Evolutionary conservation across 352 stramenopile species (phyloP).

Genomic region (Phytophthora rubi): DNA sequence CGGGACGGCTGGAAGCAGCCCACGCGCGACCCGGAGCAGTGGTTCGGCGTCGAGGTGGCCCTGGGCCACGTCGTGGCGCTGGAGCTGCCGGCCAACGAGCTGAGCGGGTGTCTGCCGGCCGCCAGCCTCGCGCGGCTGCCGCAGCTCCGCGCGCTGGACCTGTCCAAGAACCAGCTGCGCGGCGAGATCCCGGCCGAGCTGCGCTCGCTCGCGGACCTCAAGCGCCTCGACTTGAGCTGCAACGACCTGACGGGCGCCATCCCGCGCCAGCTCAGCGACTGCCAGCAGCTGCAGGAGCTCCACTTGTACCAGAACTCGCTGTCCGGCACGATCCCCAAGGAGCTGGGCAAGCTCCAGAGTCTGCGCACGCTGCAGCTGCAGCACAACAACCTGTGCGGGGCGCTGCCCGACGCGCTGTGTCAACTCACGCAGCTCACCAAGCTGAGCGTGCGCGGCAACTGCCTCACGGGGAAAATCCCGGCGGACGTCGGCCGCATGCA

Average conservation of each 20-base stretch:
- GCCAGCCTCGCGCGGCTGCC: conserved; percentile 57
- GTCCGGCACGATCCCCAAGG: conserved; percentile 54
- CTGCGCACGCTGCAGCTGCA: conserved; percentile 82
- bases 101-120: conserved; percentile 44
- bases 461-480: conserved; percentile 71
- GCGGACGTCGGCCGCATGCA: conserved; percentile 67
- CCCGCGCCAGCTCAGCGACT: conserved; percentile 51
- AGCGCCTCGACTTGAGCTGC: conserved; percentile 79
- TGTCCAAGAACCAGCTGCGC: conserved; percentile 83
- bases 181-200: conserved; percentile 68
- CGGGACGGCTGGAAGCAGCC: conserved; percentile 81
- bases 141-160: conserved; percentile 73
- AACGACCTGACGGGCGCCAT: conserved; percentile 75
- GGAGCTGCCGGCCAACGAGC: conserved; percentile 73
- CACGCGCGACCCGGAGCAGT: conserved; percentile 75
- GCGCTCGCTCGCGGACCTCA: conserved; percentile 57
- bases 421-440: conserved; percentile 67
- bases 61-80: conserved; percentile 80
- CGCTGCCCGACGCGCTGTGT: conserved; percentile 59
- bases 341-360: conserved; percentile 62
- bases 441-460: conserved; percentile 81
- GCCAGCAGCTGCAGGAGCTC: conserved; percentile 72
- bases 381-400: conserved; percentile 80
- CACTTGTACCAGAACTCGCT: conserved; percentile 85
- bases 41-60: conserved; percentile 78